Conservation (phyloP, 139 green algal genomes). For the Chlamydomonas eustigma region DNA sequence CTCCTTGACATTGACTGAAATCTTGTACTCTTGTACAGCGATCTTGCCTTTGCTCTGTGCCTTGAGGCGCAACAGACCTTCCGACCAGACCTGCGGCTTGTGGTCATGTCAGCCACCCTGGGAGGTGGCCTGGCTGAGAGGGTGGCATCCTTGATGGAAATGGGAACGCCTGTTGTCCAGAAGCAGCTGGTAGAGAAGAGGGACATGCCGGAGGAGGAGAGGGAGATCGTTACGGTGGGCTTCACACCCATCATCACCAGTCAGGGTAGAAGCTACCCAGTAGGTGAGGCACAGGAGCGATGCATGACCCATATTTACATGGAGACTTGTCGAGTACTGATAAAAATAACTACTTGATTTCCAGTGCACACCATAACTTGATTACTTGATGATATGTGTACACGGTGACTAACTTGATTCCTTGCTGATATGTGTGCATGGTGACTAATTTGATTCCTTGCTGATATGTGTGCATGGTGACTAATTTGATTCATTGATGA, state of each 20-base stretch:
- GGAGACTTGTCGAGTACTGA: no score
- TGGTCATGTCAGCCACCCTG: constrained; percentile 67
- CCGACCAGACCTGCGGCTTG: constrained; percentile 30
- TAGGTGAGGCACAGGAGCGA: background rate
- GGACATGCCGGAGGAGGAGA: background rate
- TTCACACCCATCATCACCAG: background rate
- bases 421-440: no score
- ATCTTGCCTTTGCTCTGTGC: constrained; percentile 52
- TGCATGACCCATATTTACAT: no score
- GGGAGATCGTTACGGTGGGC: background rate
- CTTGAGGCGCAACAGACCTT: constrained; percentile 31
- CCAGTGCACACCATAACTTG: no score
- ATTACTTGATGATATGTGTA: no score
- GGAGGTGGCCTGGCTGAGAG: constrained; percentile 49
- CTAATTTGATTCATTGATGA: no score
- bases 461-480: no score
- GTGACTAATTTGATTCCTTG: no score
- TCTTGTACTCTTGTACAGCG: no score
- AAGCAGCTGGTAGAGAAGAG: background rate
- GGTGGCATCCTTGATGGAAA: constrained; percentile 30
- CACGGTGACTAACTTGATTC: no score
- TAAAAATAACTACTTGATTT: no score
- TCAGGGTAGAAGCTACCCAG: background rate
- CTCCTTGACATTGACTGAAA: no score
- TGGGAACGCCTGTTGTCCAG: background rate